phyloP scores from a whole-genome alignment of 129 eudicot genomes.

The Ambrosia trifida region DNA sequence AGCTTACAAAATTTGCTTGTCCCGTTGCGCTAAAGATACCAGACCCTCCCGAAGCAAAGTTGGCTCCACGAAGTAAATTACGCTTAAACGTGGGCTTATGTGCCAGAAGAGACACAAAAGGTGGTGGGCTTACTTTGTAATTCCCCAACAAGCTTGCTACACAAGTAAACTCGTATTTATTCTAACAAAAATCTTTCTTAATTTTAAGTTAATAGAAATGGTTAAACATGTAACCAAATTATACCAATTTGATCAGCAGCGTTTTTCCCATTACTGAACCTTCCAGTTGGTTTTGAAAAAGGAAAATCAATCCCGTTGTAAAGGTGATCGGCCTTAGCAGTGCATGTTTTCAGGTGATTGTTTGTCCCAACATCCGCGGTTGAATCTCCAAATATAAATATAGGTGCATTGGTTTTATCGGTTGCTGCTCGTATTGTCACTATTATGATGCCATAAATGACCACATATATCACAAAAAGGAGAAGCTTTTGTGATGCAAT shows the following conservation, averaged over 20 bases:
- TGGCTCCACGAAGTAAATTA: conserved; percentile 45
- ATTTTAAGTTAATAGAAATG: neutral
- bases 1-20: conserved; percentile 18
- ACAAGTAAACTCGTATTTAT: neutral
- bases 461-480: conserved; percentile 13
- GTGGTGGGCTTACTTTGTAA: conserved; percentile 45
- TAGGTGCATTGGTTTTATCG: conserved; percentile 13
- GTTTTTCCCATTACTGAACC: conserved; percentile 54
- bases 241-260: conserved; percentile 48
- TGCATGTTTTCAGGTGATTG: conserved; percentile 27
- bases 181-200: neutral
- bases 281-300: conserved; percentile 45
- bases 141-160: conserved; percentile 40
- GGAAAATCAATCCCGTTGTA: conserved; percentile 53
- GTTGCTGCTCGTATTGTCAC: conserved; percentile 10
- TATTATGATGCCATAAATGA: conserved; percentile 1
- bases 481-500: conserved; percentile 5
- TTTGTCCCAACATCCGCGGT: conserved; percentile 60
- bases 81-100: conserved; percentile 24
- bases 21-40: conserved; percentile 44
- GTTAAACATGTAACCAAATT: no score
- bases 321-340: conserved; percentile 44
- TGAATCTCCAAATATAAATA: conserved; percentile 55
- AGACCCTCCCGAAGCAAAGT: conserved; percentile 60
- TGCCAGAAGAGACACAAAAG: conserved; percentile 42